Evolutionary conservation across 2,329 filamentous ascomycete genomes (phyloP).

Genomic region (Aspergillus ochraceus): DNA sequence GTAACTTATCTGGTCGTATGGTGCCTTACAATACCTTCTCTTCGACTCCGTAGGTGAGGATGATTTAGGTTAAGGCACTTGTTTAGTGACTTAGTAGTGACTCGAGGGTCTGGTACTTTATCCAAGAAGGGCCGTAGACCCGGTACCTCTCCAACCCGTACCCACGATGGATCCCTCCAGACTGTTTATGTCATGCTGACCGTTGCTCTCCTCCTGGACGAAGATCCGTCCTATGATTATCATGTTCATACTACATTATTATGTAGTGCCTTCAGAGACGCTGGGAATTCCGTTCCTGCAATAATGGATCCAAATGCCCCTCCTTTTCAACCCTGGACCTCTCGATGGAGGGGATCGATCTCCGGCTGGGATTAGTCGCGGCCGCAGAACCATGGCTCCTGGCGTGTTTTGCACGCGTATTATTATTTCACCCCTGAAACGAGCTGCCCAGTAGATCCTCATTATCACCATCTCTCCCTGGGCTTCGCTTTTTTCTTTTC

Average conservation of each 20-base stretch:
- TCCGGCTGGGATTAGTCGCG: slow-evolving; percentile 1
- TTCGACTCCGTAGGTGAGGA: neutral
- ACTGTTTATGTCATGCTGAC: neutral
- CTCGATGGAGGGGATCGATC: neutral
- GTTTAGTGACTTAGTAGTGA: neutral
- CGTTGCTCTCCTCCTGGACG: neutral
- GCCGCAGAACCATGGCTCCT: slow-evolving; percentile 16
- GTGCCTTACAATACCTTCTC: neutral
- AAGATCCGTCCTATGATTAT: neutral
- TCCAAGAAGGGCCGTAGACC: neutral
- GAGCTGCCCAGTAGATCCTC: slow-evolving; percentile 23
- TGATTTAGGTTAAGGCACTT: neutral
- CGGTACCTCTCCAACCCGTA: neutral
- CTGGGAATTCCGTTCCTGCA: neutral
- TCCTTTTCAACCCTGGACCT: neutral
- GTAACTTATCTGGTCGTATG: neutral
- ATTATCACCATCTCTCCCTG: slow-evolving; percentile 16
- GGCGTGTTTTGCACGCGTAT: slow-evolving; percentile 17
- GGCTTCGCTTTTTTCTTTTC: slow-evolving; percentile 1
- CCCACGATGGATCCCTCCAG: neutral
- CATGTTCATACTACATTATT: too few species aligned
- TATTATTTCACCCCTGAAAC: slow-evolving; percentile 26
- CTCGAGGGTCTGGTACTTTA: neutral
- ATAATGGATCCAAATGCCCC: neutral
- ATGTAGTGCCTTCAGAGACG: neutral